Percentiles rank a stretch among this genome's conserved stretches.
Conservation (phyloP, 1,139 yeast species). For the Hansenula sp. region DNA sequence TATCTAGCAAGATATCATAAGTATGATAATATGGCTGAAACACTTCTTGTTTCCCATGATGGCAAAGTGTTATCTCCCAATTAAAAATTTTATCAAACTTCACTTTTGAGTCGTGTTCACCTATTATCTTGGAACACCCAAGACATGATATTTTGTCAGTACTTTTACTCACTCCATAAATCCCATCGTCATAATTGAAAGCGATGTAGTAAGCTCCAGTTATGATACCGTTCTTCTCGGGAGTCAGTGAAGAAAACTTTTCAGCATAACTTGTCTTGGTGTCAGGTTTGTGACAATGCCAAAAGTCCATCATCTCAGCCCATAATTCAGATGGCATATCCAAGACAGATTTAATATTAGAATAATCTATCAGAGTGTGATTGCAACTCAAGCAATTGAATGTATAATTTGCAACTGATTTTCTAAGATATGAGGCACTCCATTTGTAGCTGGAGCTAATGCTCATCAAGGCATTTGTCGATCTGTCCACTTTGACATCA, state of each 20-base stretch:
- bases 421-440: conserved; percentile 17
- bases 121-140: conserved; percentile 30
- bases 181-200: conserved; percentile 28
- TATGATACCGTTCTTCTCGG: conserved; percentile 39
- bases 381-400: conserved; percentile 35
- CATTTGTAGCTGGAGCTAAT: conserved; percentile 20
- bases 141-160: conserved; percentile 24
- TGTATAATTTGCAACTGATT: neutral
- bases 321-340: conserved; percentile 91
- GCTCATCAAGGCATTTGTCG: conserved; percentile 17
- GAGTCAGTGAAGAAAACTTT: conserved; percentile 34
- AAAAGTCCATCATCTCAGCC: conserved; percentile 94
- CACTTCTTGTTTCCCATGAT: conserved; percentile 17
- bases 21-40: conserved; percentile 34
- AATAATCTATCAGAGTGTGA: conserved; percentile 27
- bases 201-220: conserved; percentile 59
- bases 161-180: neutral
- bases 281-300: conserved; percentile 96
- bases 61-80: conserved; percentile 49
- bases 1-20: conserved; percentile 38
- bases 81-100: conserved; percentile 42
- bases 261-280: conserved; percentile 7
- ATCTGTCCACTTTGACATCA: conserved; percentile 6
- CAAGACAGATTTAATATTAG: conserved; percentile 29
- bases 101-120: conserved; percentile 26